phyloP scores from a whole-genome alignment of 1,284 basidiomycete genomes.

The Tylopilus orsonianus region DNA sequence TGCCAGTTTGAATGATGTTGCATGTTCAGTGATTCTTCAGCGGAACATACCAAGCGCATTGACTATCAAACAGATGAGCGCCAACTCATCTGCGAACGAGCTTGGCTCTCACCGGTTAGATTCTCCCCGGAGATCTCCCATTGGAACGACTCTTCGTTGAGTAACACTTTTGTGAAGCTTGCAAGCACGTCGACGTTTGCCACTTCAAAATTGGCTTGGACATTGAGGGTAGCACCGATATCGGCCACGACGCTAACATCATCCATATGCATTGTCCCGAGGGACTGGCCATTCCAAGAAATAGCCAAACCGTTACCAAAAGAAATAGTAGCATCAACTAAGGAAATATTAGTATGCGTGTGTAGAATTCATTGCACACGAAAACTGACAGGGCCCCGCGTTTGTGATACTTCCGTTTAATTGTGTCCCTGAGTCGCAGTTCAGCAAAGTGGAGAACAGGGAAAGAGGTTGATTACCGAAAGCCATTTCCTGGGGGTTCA shows the following conservation, averaged over 20 bases:
- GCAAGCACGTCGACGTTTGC: constrained; percentile 60
- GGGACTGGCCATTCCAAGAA: constrained; percentile 56
- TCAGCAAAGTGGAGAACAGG: constrained; percentile 6
- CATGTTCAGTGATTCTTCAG: constrained; percentile 1
- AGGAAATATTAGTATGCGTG: constrained; percentile 7
- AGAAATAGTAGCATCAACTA: constrained; percentile 70
- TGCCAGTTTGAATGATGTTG: background rate
- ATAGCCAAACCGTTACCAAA: constrained; percentile 68
- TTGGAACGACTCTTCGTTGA: constrained; percentile 69
- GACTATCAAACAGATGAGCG: constrained; percentile 36
- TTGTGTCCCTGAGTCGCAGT: constrained; percentile 42
- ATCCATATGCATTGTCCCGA: constrained; percentile 67
- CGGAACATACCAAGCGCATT: constrained; percentile 49
- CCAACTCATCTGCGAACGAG: background rate
- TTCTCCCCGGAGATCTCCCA: constrained; percentile 76
- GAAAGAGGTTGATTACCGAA: constrained; percentile 45
- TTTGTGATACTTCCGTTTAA: constrained; percentile 70
- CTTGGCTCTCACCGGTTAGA: constrained; percentile 47
- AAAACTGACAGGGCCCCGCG: constrained; percentile 66
- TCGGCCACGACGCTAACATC: constrained; percentile 58
- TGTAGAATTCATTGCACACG: background rate
- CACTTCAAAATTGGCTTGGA: constrained; percentile 59
- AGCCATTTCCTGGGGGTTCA: constrained; percentile 52
- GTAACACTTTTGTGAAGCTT: constrained; percentile 65
- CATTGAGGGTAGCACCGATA: constrained; percentile 60